phyloP scores from a whole-genome alignment of 2,329 filamentous ascomycete species.

The Epichloe gansuensis region DNA sequence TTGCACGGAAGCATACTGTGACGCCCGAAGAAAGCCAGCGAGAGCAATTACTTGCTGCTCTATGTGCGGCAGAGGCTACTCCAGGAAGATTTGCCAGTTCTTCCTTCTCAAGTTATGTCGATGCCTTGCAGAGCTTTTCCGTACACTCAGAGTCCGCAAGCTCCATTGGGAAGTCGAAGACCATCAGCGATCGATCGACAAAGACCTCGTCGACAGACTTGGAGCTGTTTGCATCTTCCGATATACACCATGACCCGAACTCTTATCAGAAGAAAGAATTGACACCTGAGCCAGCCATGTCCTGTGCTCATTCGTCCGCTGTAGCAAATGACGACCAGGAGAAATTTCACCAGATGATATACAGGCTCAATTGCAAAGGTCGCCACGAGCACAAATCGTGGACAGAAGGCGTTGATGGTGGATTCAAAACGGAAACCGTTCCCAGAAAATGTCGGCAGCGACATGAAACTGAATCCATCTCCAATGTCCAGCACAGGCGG shows the following conservation, averaged over 20 bases:
- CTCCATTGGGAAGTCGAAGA: not conserved
- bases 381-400: not conserved
- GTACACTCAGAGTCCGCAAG: not conserved
- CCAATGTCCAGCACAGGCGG: not conserved
- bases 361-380: constrained; percentile 13
- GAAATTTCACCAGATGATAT: constrained; percentile 17
- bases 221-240: not conserved
- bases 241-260: not conserved
- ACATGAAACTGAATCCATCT: not conserved
- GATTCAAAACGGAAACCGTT: not conserved
- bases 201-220: not conserved
- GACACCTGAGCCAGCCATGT: not conserved
- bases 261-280: not conserved
- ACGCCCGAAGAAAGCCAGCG: constrained; percentile 1
- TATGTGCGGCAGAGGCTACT: not conserved
- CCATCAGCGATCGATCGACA: not conserved
- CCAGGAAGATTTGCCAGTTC: not conserved
- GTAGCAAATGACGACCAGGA: not conserved
- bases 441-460: not conserved
- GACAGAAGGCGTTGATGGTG: constrained; percentile 1
- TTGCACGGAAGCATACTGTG: not conserved
- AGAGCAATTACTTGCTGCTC: constrained; percentile 3
- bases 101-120: not conserved
- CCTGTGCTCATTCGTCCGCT: not conserved
- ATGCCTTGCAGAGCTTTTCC: not conserved